Percentiles rank a stretch among this genome's conserved stretches.
These are phyloP conservation scores for Pichia sp. DNA, from an alignment of 1,139 yeast species.

Conservation along the genomic window DNA sequence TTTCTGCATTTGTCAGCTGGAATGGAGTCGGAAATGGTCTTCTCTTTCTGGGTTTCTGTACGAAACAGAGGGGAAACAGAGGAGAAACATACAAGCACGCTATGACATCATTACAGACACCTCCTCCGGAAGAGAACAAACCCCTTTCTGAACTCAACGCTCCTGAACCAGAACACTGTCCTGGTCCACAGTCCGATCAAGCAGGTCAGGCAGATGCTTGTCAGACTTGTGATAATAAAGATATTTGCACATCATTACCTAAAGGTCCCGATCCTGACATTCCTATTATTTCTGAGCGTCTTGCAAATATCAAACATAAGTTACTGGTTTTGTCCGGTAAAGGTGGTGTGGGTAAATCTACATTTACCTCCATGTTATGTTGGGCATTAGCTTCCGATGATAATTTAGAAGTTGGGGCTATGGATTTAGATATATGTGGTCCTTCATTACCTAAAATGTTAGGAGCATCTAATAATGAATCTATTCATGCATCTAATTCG, in stretches of 20 bases:
- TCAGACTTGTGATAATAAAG: conserved; percentile 89
- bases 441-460: conserved; percentile 94
- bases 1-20: neutral
- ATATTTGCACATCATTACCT: conserved; percentile 80
- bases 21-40: neutral
- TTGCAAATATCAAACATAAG: conserved; percentile 71
- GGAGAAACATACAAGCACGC: too few species aligned
- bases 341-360: conserved; percentile 98
- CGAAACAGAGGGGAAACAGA: neutral
- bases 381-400: conserved; percentile 95
- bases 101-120: conserved; percentile 5
- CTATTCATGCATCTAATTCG: conserved; percentile 78
- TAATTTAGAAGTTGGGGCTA: conserved; percentile 83
- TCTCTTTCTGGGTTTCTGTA: neutral
- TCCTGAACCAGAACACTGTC: conserved; percentile 93
- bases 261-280: conserved; percentile 96
- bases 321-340: conserved; percentile 85
- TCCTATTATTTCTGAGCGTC: conserved; percentile 64
- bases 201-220: conserved; percentile 97
- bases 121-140: conserved; percentile 1
- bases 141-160: conserved; percentile 28
- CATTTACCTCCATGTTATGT: conserved; percentile 88
- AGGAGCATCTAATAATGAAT: conserved; percentile 76
- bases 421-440: conserved; percentile 97
- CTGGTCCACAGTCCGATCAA: conserved; percentile 90